Evolutionary conservation across 1,139 yeast species (phyloP), one percentile per base, ranked within the genome.

Genomic region (Candida freyschussii): DNA sequence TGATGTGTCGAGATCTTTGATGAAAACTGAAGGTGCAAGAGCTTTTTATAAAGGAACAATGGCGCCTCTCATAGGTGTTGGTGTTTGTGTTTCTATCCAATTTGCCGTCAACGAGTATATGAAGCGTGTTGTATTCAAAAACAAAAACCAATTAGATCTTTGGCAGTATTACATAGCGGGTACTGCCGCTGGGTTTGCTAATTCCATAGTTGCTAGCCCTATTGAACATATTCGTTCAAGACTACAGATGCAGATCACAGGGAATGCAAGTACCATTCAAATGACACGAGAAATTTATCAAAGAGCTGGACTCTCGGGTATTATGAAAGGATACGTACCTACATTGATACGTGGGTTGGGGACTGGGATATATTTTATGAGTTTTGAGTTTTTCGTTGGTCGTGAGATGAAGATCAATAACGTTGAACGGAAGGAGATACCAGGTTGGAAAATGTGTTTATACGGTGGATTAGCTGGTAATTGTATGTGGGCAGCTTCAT

Each of bases 191-290:
- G 97, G 97, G 18, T 65, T 85, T 43, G 91, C 95, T 27, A 87
- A 85, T 61, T 84, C 94, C 2, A 74, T 86, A 37, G 62, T 89
- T 46, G 95, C 96, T 1, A 69, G 89, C 16, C 96, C 97, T 5
- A 89, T 89, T 41, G 97, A 89, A 56, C 96, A 87, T 55, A 75
- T 89, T 41, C 81, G 97, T 67, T 87, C 89, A 45, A 67, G 95
- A 47, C 67, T 87, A 44, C 97, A 87, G 59, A 82, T 93, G 11
- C 95, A 86, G 57, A 51, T 55, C 14, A 59, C 62, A 3, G 53
- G 54, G 8, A 59, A 65, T 13, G 61, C 63, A 29, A 95, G 96
- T 2, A 95, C 97, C 1, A 52, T 85, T 17, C 94, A 83, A 54
- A 81, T 94, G 47, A 69, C 82, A 34, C 66, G 62, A 36, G 78